Percentiles rank a stretch among this genome's conserved stretches.
These are phyloP conservation scores for Moesziomyces aphidis DNA, from an alignment of 1,284 basidiomycete species.

Conservation along the genomic window DNA sequence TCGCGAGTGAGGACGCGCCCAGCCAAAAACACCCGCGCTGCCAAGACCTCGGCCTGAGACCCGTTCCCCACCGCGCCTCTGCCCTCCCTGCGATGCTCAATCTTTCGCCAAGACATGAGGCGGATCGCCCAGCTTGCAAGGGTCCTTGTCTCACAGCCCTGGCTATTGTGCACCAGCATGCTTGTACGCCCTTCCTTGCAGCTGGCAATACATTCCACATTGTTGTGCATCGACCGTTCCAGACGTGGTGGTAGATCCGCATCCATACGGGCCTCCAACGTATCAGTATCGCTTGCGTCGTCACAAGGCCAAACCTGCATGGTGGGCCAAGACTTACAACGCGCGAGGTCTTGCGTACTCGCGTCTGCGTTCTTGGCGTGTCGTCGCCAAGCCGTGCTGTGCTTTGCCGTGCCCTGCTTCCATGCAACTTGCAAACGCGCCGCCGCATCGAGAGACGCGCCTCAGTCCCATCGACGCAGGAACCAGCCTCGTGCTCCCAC, in stretches of 20 bases:
- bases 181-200: too few relatives aligned
- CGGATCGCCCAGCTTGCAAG: not conserved
- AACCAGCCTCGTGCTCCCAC: not conserved
- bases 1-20: too few relatives aligned
- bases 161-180: too few relatives aligned
- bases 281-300: too few relatives aligned
- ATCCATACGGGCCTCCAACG: too few relatives aligned
- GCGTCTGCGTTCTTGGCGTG: too few relatives aligned
- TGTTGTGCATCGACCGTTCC: too few relatives aligned
- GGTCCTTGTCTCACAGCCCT: not conserved
- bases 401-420: not conserved
- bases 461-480: not conserved
- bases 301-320: too few relatives aligned
- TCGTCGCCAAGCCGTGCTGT: not conserved
- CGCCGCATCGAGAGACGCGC: not conserved
- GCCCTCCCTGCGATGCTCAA: not conserved
- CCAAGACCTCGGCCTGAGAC: not conserved
- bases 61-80: not conserved
- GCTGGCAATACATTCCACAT: too few relatives aligned
- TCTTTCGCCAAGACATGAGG: not conserved
- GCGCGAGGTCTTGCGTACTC: too few relatives aligned
- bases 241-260: too few relatives aligned
- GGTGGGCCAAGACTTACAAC: too few relatives aligned
- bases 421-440: not conserved
- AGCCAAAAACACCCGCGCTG: not conserved